Percentiles rank a stretch among this genome's conserved stretches.
phyloP scores from a whole-genome alignment of 371 early-diverging fungal genomes.

The Cokeromyces recurvatus region DNA sequence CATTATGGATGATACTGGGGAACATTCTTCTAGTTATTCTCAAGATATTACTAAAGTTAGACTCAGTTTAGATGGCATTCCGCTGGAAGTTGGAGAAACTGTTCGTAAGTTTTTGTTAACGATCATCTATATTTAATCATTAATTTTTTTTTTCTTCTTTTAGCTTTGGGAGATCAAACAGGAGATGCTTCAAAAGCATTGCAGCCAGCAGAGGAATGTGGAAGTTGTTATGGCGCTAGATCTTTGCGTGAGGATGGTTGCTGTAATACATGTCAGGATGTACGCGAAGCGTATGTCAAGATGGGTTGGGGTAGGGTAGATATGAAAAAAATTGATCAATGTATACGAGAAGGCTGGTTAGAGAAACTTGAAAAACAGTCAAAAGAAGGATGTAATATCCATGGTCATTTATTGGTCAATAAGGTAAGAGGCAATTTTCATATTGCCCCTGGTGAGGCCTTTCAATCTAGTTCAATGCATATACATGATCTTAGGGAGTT shows the following conservation, averaged over 20 bases:
- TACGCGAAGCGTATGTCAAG: conserved; percentile 78
- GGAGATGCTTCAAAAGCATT: conserved; percentile 35
- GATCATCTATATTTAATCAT: not conserved
- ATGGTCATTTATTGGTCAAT: conserved; percentile 81
- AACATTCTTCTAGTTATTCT: conserved; percentile 52
- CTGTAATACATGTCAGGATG: conserved; percentile 94
- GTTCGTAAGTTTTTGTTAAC: conserved; percentile 30
- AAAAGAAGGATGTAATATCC: conserved; percentile 87
- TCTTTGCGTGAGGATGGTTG: conserved; percentile 67
- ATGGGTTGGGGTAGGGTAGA: conserved; percentile 79
- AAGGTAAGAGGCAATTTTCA: conserved; percentile 93
- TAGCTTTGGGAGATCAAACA: conserved; percentile 47
- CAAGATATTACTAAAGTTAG: conserved; percentile 82
- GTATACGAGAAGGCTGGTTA: conserved; percentile 81
- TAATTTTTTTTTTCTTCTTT: too few species aligned
- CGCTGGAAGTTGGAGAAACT: conserved; percentile 54
- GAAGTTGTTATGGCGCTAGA: conserved; percentile 84
- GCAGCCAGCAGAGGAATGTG: conserved; percentile 68
- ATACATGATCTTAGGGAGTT: conserved; percentile 76
- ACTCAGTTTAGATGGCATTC: conserved; percentile 62
- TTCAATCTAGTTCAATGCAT: conserved; percentile 75
- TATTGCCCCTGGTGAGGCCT: conserved; percentile 89
- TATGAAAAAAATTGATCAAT: conserved; percentile 84
- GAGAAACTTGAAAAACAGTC: conserved; percentile 73
- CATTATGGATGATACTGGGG: conserved; percentile 91